Conservation (phyloP, 2,329 filamentous ascomycete species). For the Beauveria caledonica region DNA sequence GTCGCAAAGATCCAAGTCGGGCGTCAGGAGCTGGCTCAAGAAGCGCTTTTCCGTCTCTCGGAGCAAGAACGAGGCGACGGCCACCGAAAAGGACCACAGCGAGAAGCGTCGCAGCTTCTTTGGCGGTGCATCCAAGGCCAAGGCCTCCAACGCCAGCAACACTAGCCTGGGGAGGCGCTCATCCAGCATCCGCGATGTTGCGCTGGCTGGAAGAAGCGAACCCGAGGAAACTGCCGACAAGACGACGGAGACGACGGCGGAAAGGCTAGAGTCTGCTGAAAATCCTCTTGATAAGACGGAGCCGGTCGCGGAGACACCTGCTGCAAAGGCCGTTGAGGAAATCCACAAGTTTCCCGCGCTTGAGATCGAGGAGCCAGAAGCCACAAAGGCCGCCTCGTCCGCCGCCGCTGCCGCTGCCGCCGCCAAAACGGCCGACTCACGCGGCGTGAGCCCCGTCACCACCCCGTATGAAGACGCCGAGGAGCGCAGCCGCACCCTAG, state of each 20-base stretch:
- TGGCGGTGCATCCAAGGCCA: conserved; percentile 37
- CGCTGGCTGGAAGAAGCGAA: conserved; percentile 32
- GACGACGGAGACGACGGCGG: conserved; percentile 12
- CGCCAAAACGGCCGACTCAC: conserved; percentile 20
- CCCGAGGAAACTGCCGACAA: conserved; percentile 17
- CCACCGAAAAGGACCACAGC: conserved; percentile 10
- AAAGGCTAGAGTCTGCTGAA: no score
- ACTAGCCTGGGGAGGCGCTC: conserved; percentile 34
- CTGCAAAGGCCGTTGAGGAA: not conserved
- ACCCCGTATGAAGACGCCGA: conserved; percentile 39
- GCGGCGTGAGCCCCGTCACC: conserved; percentile 30
- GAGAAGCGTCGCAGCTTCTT: conserved; percentile 36
- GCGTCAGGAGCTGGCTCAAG: conserved; percentile 48
- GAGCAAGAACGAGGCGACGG: conserved; percentile 29
- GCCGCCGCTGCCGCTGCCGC: not conserved
- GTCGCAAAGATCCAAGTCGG: conserved; percentile 23
- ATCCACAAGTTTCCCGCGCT: conserved; percentile 10
- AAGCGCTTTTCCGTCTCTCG: conserved; percentile 36
- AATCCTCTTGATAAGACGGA: no score
- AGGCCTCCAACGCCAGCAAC: conserved; percentile 33
- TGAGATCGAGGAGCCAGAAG: conserved; percentile 23
- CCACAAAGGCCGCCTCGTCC: not conserved
- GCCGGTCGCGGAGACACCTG: not conserved
- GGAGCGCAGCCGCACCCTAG: conserved; percentile 12
- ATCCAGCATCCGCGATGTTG: conserved; percentile 38